Conservation (phyloP, 108 stramenopile species). For the Cylindrotheca fusiformis region DNA sequence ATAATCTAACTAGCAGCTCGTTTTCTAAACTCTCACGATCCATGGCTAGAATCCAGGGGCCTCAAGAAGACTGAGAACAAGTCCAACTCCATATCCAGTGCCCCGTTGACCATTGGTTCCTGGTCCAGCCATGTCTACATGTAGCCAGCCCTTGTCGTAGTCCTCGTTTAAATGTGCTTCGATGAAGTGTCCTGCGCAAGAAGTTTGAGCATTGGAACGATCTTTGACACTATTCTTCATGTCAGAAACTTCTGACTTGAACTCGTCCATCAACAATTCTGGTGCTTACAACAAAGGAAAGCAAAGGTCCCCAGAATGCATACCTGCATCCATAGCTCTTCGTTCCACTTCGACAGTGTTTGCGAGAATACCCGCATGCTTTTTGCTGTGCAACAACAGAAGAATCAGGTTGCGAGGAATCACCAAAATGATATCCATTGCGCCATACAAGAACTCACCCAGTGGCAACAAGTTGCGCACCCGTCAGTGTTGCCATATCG, state of each 20-base stretch:
- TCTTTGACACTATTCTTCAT: conserved; percentile 90
- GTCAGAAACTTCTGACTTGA: conserved; percentile 80
- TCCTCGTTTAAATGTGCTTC: conserved; percentile 64
- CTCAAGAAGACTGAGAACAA: conserved; percentile 10
- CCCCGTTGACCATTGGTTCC: conserved; percentile 22
- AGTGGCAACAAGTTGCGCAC: conserved; percentile 83
- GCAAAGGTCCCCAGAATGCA: conserved; percentile 66
- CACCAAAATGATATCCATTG: not conserved
- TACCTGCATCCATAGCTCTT: conserved; percentile 40
- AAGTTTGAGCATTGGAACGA: conserved; percentile 82
- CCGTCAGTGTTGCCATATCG: conserved; percentile 91
- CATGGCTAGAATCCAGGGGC: conserved; percentile 16
- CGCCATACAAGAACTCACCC: conserved; percentile 27
- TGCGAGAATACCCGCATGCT: conserved; percentile 73
- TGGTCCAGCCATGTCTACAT: conserved; percentile 84
- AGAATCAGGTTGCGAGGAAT: not conserved
- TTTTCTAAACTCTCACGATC: too few species aligned
- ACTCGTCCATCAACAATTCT: conserved; percentile 77
- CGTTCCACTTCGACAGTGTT: conserved; percentile 72
- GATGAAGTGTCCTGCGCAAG: conserved; percentile 91
- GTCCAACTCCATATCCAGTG: conserved; percentile 19
- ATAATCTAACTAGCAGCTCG: too few species aligned
- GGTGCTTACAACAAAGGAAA: conserved; percentile 81
- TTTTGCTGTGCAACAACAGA: conserved; percentile 14
- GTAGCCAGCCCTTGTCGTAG: conserved; percentile 76